Evolutionary conservation across 2,329 filamentous ascomycete species (phyloP).

Genomic region (Nigrospora osmanthi): DNA sequence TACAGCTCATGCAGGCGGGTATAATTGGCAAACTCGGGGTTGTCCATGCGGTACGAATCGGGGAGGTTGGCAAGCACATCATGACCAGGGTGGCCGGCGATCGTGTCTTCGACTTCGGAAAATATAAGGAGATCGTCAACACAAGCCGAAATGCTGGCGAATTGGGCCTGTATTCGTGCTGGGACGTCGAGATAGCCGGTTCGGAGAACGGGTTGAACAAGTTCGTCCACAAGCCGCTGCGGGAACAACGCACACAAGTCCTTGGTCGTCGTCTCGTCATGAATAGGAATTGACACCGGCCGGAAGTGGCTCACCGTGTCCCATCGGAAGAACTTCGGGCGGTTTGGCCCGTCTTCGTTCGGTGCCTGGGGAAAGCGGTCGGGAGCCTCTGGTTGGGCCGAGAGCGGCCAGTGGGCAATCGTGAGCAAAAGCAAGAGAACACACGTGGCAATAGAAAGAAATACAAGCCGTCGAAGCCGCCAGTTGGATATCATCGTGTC

Average conservation of each 20-base stretch:
- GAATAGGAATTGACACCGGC: conserved; percentile 11
- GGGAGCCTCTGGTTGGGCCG: too few relatives aligned
- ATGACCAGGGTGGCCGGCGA: conserved; percentile 32
- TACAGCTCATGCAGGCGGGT: conserved; percentile 22
- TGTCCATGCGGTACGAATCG: conserved; percentile 23
- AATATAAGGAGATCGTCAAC: conserved; percentile 38
- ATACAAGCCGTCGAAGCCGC: too few relatives aligned
- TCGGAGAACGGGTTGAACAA: conserved; percentile 32
- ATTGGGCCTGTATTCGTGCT: conserved; percentile 34
- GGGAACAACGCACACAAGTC: conserved; percentile 20
- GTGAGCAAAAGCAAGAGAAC: too few relatives aligned
- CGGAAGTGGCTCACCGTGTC: conserved; percentile 17
- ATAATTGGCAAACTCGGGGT: conserved; percentile 29
- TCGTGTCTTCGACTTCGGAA: conserved; percentile 39
- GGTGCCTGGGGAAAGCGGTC: neutral
- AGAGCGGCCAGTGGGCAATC: too few relatives aligned
- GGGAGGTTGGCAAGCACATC: conserved; percentile 42
- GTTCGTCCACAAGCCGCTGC: conserved; percentile 8
- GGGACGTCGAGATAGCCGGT: conserved; percentile 35
- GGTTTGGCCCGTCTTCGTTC: conserved; percentile 1
- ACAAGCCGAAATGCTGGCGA: conserved; percentile 44
- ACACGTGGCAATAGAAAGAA: too few relatives aligned
- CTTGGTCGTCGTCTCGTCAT: conserved; percentile 7
- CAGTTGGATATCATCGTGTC: too few relatives aligned
- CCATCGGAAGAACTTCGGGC: conserved; percentile 10